Evolutionary conservation across 306 rosid genomes (phyloP).

Genomic region (Datisca glomerata): DNA sequence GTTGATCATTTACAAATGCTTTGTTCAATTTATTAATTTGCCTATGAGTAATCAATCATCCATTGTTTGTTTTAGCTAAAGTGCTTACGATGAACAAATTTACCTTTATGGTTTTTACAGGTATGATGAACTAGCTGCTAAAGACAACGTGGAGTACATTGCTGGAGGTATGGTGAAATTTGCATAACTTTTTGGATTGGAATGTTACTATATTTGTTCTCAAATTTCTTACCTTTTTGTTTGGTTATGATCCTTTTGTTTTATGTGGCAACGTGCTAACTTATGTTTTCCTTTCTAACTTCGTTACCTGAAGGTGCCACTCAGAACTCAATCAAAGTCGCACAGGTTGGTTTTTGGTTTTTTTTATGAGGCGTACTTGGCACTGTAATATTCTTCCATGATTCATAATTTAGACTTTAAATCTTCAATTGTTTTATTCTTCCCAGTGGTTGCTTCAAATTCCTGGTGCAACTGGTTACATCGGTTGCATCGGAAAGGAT

Average conservation of each 20-base stretch:
- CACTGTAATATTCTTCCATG: too few relatives aligned
- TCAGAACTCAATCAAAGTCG: slow-evolving; percentile 83
- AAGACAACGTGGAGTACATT: slow-evolving; percentile 63
- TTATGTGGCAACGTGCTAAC: background rate
- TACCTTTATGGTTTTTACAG: slow-evolving; percentile 20
- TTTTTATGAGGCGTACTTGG: too few relatives aligned
- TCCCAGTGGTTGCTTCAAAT: slow-evolving; percentile 81
- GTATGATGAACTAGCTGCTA: slow-evolving; percentile 62
- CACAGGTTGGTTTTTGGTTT: slow-evolving; percentile 64
- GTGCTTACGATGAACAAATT: background rate
- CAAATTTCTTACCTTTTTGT: background rate
- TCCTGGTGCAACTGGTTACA: slow-evolving; percentile 82
- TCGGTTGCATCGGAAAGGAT: slow-evolving; percentile 93
- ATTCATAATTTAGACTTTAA: too few relatives aligned
- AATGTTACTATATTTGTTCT: too few relatives aligned
- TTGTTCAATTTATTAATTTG: background rate
- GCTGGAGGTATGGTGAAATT: slow-evolving; percentile 73
- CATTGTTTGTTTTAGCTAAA: background rate
- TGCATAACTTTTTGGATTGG: too few relatives aligned
- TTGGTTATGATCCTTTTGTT: slow-evolving; percentile 1
- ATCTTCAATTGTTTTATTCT: too few relatives aligned
- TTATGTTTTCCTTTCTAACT: background rate
- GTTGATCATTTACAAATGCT: too few relatives aligned
- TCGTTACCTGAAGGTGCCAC: slow-evolving; percentile 57
- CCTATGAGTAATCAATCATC: background rate